A percentile compares a stretch with the other conserved stretches of the same genome.
phyloP scores from a whole-genome alignment of 2,329 filamentous ascomycete genomes.

The Arthrinium phaeospermum region DNA sequence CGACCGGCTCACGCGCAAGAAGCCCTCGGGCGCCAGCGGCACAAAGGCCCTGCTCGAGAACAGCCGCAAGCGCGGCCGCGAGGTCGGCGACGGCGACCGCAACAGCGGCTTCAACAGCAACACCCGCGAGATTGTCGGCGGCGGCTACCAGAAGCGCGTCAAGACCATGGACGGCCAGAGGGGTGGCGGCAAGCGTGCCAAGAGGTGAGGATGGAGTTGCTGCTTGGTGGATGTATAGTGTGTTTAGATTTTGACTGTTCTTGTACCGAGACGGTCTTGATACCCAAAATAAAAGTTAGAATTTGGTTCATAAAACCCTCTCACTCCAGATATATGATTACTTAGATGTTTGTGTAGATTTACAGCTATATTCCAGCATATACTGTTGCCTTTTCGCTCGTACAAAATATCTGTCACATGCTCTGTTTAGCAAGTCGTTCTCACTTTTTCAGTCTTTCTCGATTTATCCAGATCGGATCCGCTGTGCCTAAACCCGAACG shows the following conservation, averaged over 20 bases:
- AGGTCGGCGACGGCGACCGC: constrained; percentile 71
- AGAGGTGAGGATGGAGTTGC: constrained; percentile 28
- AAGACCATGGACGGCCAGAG: constrained; percentile 51
- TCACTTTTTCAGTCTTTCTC: background rate
- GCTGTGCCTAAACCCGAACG: background rate
- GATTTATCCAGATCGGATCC: background rate
- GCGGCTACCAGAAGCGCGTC: constrained; percentile 74
- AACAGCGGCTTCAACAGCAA: constrained; percentile 60
- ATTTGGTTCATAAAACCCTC: background rate
- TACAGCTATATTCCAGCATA: background rate
- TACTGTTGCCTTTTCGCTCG: background rate
- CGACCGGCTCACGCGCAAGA: constrained; percentile 78
- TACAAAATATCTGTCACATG: background rate
- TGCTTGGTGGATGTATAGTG: background rate
- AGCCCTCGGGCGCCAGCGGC: constrained; percentile 59
- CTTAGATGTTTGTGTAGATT: background rate
- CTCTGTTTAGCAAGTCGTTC: background rate
- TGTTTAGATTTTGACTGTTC: constrained; percentile 1
- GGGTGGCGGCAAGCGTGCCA: constrained; percentile 44
- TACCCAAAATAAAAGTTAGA: constrained; percentile 15
- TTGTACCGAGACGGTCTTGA: background rate
- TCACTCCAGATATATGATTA: background rate
- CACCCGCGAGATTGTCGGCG: constrained; percentile 64
- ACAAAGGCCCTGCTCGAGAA: constrained; percentile 74
- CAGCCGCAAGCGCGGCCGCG: constrained; percentile 80